phyloP scores from a whole-genome alignment of 148 eudicot species.

The Chenopodium suecicum region DNA sequence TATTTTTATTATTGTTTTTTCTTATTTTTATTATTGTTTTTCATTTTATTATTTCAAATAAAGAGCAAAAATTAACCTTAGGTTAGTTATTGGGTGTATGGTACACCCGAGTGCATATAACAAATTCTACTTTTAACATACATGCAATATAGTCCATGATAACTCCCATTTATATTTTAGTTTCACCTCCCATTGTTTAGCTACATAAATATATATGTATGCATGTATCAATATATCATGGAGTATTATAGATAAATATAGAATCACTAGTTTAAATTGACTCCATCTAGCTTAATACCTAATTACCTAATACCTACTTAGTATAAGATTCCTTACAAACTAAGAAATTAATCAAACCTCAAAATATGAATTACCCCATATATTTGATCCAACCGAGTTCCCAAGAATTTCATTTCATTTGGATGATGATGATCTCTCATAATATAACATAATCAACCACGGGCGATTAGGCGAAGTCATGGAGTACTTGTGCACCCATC shows the following conservation, averaged over 20 bases:
- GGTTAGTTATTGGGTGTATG: too few relatives aligned
- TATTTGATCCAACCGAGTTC: not conserved
- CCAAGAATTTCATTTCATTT: not conserved
- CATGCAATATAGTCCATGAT: slow-evolving; percentile 25
- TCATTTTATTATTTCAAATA: too few relatives aligned
- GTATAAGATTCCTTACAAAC: slow-evolving; percentile 1
- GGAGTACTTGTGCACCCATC: slow-evolving; percentile 90
- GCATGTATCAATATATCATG: slow-evolving; percentile 20
- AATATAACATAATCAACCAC: not conserved
- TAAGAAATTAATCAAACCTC: slow-evolving; percentile 7
- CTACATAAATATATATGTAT: slow-evolving; percentile 2
- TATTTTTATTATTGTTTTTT: too few relatives aligned
- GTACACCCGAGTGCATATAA: too few relatives aligned
- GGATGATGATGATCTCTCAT: not conserved
- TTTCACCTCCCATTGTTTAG: slow-evolving; percentile 27
- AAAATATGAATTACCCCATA: not conserved
- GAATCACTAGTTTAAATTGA: not conserved
- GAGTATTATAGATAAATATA: slow-evolving; percentile 12
- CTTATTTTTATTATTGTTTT: too few relatives aligned
- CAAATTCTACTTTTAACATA: not conserved
- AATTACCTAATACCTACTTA: slow-evolving; percentile 11
- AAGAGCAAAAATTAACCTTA: too few relatives aligned
- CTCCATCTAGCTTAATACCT: slow-evolving; percentile 12
- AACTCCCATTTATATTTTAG: slow-evolving; percentile 5
- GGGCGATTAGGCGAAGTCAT: slow-evolving; percentile 59